phyloP scores from a whole-genome alignment of 2,329 filamentous ascomycete genomes.

The Pyrenophora tritici-repentis region DNA sequence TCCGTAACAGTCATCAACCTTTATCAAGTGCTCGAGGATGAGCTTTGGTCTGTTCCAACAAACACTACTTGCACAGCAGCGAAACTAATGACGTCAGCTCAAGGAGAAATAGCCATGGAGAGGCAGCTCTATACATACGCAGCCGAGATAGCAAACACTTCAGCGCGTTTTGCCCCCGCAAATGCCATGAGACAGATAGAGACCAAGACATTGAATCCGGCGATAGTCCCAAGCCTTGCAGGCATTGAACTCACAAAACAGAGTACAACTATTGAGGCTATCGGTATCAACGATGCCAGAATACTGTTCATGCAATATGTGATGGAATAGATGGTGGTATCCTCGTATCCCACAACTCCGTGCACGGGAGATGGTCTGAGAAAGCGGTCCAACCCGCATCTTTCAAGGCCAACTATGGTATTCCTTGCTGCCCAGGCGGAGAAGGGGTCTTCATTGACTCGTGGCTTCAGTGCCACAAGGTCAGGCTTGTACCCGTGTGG shows the following conservation, averaged over 20 bases:
- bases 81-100: background rate
- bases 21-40: no score
- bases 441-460: background rate
- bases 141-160: slow-evolving; percentile 3
- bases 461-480: background rate
- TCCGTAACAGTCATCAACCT: no score
- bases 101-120: no score
- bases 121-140: background rate
- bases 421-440: background rate
- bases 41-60: no score
- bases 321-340: background rate
- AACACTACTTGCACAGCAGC: slow-evolving; percentile 4
- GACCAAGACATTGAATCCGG: background rate
- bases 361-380: background rate
- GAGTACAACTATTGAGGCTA: background rate
- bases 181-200: background rate
- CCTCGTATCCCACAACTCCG: background rate
- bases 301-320: slow-evolving; percentile 1
- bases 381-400: background rate
- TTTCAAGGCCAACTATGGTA: background rate
- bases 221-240: background rate
- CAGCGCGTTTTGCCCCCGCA: background rate
- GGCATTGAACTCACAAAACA: background rate
- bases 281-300: slow-evolving; percentile 1
- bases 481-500: background rate